A percentile compares a stretch with the other conserved stretches of the same genome.
phyloP scores from a whole-genome alignment of 192 early-diverging fungal species.

The Piromyces sp. region DNA sequence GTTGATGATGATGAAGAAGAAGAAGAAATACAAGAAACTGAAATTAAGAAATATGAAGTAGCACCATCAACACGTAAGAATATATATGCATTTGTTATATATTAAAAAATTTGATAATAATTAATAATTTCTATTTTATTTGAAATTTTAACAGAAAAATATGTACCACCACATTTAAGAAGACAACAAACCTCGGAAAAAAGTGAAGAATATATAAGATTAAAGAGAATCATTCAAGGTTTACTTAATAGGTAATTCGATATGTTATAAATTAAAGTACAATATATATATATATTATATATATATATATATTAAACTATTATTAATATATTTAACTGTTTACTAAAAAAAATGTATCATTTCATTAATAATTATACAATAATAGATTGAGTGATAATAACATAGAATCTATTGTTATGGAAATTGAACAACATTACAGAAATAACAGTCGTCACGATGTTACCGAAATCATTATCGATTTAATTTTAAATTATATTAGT shows the following conservation, averaged over 20 bases:
- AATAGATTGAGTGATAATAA: constrained; percentile 68
- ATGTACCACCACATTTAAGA: constrained; percentile 80
- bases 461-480: constrained; percentile 60
- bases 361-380: background rate
- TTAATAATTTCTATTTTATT: too few relatives aligned
- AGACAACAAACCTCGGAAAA: constrained; percentile 22
- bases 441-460: constrained; percentile 56
- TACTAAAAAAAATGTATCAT: too few relatives aligned
- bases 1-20: background rate
- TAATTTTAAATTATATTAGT: constrained; percentile 58
- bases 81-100: too few relatives aligned
- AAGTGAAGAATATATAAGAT: constrained; percentile 49
- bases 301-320: too few relatives aligned
- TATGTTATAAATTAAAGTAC: too few relatives aligned
- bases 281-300: too few relatives aligned
- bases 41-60: constrained; percentile 1
- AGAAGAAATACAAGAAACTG: constrained; percentile 18
- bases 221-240: constrained; percentile 71
- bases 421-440: constrained; percentile 61
- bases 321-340: too few relatives aligned
- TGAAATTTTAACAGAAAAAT: constrained; percentile 29
- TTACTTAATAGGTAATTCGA: constrained; percentile 71
- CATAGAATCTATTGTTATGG: constrained; percentile 66
- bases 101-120: too few relatives aligned
- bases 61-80: background rate